Conservation (phyloP, 2,329 filamentous ascomycete genomes). For the Ophiocordyceps australis region DNA sequence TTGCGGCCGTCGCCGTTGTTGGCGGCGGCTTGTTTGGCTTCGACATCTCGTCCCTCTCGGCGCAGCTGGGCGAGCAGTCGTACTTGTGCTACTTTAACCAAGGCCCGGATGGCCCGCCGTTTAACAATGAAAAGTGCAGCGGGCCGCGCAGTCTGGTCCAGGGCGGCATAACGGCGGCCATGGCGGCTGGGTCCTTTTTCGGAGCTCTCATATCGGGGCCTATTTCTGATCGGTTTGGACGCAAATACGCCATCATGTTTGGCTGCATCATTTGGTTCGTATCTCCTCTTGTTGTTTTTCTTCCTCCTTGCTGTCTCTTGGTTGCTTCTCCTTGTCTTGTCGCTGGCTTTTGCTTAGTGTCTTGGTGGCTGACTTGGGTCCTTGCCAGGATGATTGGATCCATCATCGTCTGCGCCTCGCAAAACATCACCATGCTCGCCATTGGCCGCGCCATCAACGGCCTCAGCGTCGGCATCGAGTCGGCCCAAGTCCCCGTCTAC, state of each 20-base stretch:
- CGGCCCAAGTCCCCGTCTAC: slow-evolving; percentile 53
- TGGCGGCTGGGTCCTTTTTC: slow-evolving; percentile 31
- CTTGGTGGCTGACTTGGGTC: too few species aligned
- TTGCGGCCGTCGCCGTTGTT: slow-evolving; percentile 16
- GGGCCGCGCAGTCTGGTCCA: slow-evolving; percentile 22
- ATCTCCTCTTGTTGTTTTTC: neutral
- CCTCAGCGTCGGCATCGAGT: slow-evolving; percentile 45
- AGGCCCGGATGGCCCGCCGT: slow-evolving; percentile 13
- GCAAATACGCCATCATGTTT: slow-evolving; percentile 30
- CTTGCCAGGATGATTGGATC: slow-evolving; percentile 26
- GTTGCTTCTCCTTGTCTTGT: neutral
- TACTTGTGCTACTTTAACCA: slow-evolving; percentile 20
- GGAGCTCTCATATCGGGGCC: slow-evolving; percentile 28
- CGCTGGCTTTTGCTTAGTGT: neutral
- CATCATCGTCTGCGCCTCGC: slow-evolving; percentile 22
- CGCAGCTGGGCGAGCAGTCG: slow-evolving; percentile 16
- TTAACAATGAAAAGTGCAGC: slow-evolving; percentile 11
- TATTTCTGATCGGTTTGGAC: slow-evolving; percentile 28
- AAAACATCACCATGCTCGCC: slow-evolving; percentile 30
- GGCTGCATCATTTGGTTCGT: slow-evolving; percentile 29
- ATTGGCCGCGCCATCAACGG: slow-evolving; percentile 46
- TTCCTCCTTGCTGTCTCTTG: neutral
- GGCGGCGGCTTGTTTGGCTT: slow-evolving; percentile 30
- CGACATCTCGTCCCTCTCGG: slow-evolving; percentile 38
- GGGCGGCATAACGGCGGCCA: slow-evolving; percentile 31